Base-by-base conservation (phyloP, 192 early-diverging fungal species). In the Linnemannia hyalina region DNA sequence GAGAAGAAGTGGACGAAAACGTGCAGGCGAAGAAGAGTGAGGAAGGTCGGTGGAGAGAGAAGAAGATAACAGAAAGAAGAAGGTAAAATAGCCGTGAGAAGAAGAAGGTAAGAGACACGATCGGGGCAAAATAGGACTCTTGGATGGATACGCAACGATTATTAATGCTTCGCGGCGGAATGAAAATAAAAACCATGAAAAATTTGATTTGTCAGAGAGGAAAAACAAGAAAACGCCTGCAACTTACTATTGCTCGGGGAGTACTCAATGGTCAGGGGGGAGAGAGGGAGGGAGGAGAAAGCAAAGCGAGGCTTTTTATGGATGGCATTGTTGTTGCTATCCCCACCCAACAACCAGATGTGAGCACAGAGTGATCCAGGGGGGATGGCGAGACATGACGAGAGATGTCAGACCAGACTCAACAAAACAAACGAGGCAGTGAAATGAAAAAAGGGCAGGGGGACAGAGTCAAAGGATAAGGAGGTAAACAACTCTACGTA, bases 1-100 rank as follows among this genome's bases (percentile, higher is more conserved):
- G 55, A 60, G 40, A 70, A 41, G 35, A 23, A n/a, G 63, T 4
- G 10, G 7, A 71, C 22, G 22, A 71, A 22, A 35, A 40, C 10
- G 70, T 42, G 36, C 7, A 4, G 35, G 68, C 32, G 32, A 38
- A 38, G 38, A 18, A 26, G n/a, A 26, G 32, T 3, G 63, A 68
- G n/a, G 18, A n/a, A 26, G n/a, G 63, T 22, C 32, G 38, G 15
- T 69, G 22, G 41, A 70, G 40, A 42, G 44, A 80, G 26, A 38
- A 47, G 40, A 29, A 60, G 44, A 73, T 68, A 8, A 38, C 35
- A 47, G 36, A 7, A 73, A 73, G 40, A 63, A 52, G 76, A 70
- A 40, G 52, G 38, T 18, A 26, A 26, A 26, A 57, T 6, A 57
- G 26, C 29, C 60, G 60, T 65, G 60, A 65, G 60, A 65, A 65